phyloP scores from a whole-genome alignment of 2,329 filamentous ascomycete species.

The Fusarium xyrophilum region DNA sequence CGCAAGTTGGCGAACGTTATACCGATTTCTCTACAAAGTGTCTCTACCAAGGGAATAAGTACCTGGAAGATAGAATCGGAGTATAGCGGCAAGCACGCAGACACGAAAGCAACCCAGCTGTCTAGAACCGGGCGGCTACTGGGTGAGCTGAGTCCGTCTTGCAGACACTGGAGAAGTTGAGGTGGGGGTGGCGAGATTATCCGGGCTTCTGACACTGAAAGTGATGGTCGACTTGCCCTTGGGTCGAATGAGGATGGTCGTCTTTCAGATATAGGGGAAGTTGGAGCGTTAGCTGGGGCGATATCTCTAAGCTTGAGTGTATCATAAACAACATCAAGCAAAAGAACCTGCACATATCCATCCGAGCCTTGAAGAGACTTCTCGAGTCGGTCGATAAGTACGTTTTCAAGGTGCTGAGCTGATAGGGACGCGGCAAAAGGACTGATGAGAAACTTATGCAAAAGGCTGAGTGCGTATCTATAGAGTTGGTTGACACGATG shows the following conservation, averaged over 20 bases:
- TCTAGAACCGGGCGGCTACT: constrained; percentile 81
- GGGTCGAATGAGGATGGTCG: constrained; percentile 53
- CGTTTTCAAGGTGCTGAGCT: constrained; percentile 71
- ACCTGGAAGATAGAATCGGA: constrained; percentile 86
- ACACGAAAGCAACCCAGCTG: constrained; percentile 88
- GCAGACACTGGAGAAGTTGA: constrained; percentile 81
- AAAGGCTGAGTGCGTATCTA: constrained; percentile 71
- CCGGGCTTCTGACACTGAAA: constrained; percentile 43
- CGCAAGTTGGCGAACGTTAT: constrained; percentile 75
- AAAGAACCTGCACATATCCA: constrained; percentile 74
- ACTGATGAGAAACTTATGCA: constrained; percentile 72
- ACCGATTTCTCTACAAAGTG: constrained; percentile 80
- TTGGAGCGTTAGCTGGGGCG: constrained; percentile 49
- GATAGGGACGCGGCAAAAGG: constrained; percentile 66
- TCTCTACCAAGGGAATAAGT: constrained; percentile 88
- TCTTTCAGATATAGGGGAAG: constrained; percentile 57
- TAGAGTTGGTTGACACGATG: constrained; percentile 70
- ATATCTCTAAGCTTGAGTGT: constrained; percentile 70
- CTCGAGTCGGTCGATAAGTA: constrained; percentile 72
- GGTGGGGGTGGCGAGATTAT: constrained; percentile 62
- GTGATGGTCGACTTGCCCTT: constrained; percentile 49
- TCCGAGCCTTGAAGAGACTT: constrained; percentile 68
- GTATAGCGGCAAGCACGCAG: constrained; percentile 84
- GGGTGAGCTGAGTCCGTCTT: constrained; percentile 77
- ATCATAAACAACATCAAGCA: constrained; percentile 80